Conservation (phyloP, 2,329 filamentous ascomycete genomes). For the Phoma sp. region DNA sequence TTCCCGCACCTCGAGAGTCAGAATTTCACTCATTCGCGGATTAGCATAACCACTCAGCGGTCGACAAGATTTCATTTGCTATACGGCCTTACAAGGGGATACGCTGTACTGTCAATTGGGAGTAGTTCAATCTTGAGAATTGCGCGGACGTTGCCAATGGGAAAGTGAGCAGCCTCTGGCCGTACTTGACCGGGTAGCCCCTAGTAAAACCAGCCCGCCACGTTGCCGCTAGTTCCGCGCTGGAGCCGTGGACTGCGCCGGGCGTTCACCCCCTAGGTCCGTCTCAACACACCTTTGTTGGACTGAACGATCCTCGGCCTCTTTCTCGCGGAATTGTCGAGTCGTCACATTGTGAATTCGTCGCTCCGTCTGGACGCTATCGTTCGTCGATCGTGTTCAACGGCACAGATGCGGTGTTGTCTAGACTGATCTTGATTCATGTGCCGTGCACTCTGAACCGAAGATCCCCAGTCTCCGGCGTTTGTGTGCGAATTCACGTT, state of each 20-base stretch:
- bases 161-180: neutral
- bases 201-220: neutral
- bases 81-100: neutral
- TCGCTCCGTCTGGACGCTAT: neutral
- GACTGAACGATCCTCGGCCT: neutral
- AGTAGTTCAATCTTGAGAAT: too few species aligned
- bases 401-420: too few species aligned
- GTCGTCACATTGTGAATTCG: neutral
- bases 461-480: neutral
- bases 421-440: conserved; percentile 1
- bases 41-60: neutral
- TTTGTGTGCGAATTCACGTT: neutral
- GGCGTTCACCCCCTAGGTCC: neutral
- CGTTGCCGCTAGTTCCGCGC: neutral
- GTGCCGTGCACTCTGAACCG: neutral
- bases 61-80: neutral
- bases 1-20: neutral
- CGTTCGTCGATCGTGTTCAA: conserved; percentile 6
- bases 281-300: neutral
- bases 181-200: conserved; percentile 2
- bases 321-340: neutral
- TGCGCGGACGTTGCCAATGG: too few species aligned
- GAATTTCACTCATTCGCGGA: neutral
- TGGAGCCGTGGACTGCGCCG: neutral
- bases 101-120: too few species aligned